Evolutionary conservation across 2,329 filamentous ascomycete genomes (phyloP).

Genomic region (Hansfordia pulvinata): DNA sequence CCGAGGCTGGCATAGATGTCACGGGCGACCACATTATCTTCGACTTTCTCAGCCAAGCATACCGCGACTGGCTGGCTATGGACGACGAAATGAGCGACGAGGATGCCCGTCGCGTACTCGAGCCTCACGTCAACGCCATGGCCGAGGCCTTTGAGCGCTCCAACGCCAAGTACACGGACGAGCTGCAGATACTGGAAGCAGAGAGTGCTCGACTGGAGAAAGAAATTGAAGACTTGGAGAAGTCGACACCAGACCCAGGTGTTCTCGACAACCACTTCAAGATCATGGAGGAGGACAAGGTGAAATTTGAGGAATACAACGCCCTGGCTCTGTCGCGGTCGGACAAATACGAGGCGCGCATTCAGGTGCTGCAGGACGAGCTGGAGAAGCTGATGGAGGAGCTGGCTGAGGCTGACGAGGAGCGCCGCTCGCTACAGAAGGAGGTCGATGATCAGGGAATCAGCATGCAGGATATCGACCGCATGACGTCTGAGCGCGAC

Average conservation of each 20-base stretch:
- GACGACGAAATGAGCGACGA: constrained; percentile 80
- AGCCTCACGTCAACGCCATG: constrained; percentile 81
- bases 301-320: constrained; percentile 95
- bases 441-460: constrained; percentile 88
- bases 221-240: constrained; percentile 82
- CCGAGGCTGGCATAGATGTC: constrained; percentile 78
- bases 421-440: constrained; percentile 66
- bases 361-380: constrained; percentile 73
- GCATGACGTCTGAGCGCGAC: constrained; percentile 93
- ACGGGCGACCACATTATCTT: constrained; percentile 88
- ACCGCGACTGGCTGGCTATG: constrained; percentile 86
- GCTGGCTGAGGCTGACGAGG: constrained; percentile 67
- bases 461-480: constrained; percentile 96
- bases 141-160: constrained; percentile 72
- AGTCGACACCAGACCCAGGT: constrained; percentile 69
- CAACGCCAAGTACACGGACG: constrained; percentile 73
- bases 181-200: constrained; percentile 73
- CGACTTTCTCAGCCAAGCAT: constrained; percentile 78
- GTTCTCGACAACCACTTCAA: constrained; percentile 82
- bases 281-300: constrained; percentile 85
- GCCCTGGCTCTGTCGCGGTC: constrained; percentile 69
- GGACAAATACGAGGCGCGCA: constrained; percentile 75
- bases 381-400: constrained; percentile 67
- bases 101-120: constrained; percentile 64
- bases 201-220: constrained; percentile 70